Conservation (phyloP, 441 rosid genomes). For the Metrosideros polymorpha region DNA sequence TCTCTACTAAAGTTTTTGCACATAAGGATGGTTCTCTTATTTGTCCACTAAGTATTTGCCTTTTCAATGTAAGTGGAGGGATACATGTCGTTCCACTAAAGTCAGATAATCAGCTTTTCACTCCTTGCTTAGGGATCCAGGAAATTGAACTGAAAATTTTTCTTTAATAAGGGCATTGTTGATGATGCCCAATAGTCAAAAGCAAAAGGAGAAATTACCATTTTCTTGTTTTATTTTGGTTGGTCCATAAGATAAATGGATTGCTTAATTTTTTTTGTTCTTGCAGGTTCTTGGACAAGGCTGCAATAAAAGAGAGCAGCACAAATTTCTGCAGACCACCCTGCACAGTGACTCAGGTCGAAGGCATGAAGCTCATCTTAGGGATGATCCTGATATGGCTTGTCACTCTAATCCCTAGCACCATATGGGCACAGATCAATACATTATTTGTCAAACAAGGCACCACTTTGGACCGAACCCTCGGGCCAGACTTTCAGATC, state of each 20-base stretch:
- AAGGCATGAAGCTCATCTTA: conserved; percentile 55
- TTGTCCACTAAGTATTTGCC: background rate
- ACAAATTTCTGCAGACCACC: conserved; percentile 16
- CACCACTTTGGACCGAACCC: conserved; percentile 53
- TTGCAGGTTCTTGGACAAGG: conserved; percentile 77
- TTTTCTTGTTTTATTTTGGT: background rate
- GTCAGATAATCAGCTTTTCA: background rate
- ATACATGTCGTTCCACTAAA: background rate
- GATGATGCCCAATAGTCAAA: background rate
- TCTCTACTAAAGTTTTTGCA: background rate
- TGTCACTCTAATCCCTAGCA: conserved; percentile 72
- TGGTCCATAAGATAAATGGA: background rate
- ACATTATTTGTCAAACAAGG: conserved; percentile 90
- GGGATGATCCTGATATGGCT: conserved; percentile 72
- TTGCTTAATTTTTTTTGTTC: background rate
- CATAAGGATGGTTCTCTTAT: background rate
- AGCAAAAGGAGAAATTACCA: background rate
- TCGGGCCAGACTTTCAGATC: conserved; percentile 51
- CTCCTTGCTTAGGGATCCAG: background rate
- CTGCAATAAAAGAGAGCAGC: conserved; percentile 42
- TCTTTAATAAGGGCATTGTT: background rate
- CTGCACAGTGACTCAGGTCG: conserved; percentile 78
- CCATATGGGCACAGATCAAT: conserved; percentile 84
- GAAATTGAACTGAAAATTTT: background rate
- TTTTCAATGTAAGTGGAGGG: background rate